Evolutionary conservation across 2,329 filamentous ascomycete species (phyloP).

Genomic region (Lachnellula suecica): DNA sequence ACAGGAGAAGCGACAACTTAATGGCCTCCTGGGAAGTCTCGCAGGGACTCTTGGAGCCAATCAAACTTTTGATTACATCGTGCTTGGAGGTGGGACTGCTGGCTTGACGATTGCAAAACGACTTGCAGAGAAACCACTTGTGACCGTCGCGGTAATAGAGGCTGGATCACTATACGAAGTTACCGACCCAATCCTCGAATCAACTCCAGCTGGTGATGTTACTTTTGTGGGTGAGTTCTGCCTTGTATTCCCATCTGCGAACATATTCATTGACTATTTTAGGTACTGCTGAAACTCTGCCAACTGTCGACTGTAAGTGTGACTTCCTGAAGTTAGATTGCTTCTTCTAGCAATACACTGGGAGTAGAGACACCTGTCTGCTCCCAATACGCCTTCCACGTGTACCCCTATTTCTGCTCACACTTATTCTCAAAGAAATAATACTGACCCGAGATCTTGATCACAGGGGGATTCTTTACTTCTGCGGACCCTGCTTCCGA

Average conservation of each 20-base stretch:
- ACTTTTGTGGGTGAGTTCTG: background rate
- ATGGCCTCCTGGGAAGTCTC: background rate
- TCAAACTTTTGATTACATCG: conserved; percentile 5
- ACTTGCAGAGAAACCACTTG: conserved; percentile 1
- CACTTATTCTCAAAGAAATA: too few relatives aligned
- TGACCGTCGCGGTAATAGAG: conserved; percentile 10
- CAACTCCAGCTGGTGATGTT: background rate
- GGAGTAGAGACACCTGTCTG: too few relatives aligned
- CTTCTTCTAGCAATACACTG: too few relatives aligned
- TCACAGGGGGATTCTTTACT: conserved; percentile 7
- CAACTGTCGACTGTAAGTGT: conserved; percentile 2
- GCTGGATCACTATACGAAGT: conserved; percentile 8
- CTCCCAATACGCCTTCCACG: too few relatives aligned
- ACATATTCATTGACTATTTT: background rate
- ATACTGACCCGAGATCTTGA: too few relatives aligned
- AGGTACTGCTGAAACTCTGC: background rate
- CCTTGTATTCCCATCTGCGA: background rate
- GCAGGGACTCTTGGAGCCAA: background rate
- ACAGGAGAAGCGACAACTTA: background rate
- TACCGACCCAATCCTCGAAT: conserved; percentile 3
- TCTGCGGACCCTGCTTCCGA: conserved; percentile 10
- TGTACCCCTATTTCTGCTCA: too few relatives aligned
- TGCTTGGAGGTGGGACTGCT: conserved; percentile 20
- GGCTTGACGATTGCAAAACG: conserved; percentile 7
- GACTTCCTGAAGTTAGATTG: too few relatives aligned